Conservation (phyloP, 1,284 basidiomycete species). For the Mycosarcoma maydis region DNA sequence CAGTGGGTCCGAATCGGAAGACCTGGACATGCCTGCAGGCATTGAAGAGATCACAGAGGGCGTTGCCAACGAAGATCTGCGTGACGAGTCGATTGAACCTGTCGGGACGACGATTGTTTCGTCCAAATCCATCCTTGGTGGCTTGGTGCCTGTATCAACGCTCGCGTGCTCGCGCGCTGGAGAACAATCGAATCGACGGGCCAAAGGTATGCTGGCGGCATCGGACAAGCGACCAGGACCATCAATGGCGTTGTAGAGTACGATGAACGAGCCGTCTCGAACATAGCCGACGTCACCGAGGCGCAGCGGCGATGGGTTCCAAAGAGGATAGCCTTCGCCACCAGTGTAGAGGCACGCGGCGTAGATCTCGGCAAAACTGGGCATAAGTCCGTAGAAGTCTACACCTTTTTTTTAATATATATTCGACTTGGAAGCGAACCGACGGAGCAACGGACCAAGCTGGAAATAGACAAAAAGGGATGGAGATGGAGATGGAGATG, state of each 20-base stretch:
- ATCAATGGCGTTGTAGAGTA: slow-evolving; percentile 53
- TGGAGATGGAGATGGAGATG: too few species aligned
- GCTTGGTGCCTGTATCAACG: slow-evolving; percentile 8
- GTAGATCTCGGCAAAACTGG: slow-evolving; percentile 51
- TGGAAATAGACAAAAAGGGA: too few species aligned
- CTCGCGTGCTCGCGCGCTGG: slow-evolving; percentile 17
- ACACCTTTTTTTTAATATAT: not conserved
- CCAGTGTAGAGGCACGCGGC: slow-evolving; percentile 43
- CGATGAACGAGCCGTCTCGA: slow-evolving; percentile 53
- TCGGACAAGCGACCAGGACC: slow-evolving; percentile 30
- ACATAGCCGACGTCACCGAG: slow-evolving; percentile 53
- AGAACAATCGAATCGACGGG: slow-evolving; percentile 30
- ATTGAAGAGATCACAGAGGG: slow-evolving; percentile 7
- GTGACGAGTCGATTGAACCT: slow-evolving; percentile 5
- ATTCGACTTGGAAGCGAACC: not conserved
- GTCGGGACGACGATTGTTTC: slow-evolving; percentile 1
- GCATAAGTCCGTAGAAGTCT: slow-evolving; percentile 11
- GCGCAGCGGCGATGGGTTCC: slow-evolving; percentile 51
- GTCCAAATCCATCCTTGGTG: slow-evolving; percentile 14
- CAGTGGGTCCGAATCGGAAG: slow-evolving; percentile 20
- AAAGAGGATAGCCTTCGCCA: slow-evolving; percentile 53
- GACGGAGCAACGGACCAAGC: not conserved
- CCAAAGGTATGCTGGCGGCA: slow-evolving; percentile 41
- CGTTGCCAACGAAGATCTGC: slow-evolving; percentile 12
- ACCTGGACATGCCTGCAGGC: slow-evolving; percentile 8